These are phyloP conservation scores for Talaromyces proteolyticus DNA, from an alignment of 495 filamentous ascomycete genomes.

Conservation along the genomic window DNA sequence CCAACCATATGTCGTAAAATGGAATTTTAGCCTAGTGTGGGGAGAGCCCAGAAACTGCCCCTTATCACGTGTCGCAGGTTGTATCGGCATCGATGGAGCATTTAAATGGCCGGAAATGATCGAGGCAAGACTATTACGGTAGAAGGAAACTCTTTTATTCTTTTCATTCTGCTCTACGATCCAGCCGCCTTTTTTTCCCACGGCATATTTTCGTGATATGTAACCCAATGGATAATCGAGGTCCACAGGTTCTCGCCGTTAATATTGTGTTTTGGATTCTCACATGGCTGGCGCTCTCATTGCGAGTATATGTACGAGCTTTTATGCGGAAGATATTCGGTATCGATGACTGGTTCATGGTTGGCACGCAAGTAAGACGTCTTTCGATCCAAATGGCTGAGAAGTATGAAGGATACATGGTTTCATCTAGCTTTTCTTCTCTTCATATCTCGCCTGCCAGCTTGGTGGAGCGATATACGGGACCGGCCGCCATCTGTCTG, in stretches of 20 bases:
- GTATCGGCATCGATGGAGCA: too few relatives aligned
- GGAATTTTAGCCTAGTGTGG: too few relatives aligned
- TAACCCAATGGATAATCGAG: not conserved
- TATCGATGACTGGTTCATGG: slow-evolving; percentile 4
- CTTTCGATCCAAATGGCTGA: too few relatives aligned
- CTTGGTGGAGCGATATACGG: not conserved
- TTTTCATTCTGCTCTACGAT: too few relatives aligned
- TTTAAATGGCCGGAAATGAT: too few relatives aligned
- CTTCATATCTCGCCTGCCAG: not conserved
- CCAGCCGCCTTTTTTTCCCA: too few relatives aligned
- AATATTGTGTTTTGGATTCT: not conserved
- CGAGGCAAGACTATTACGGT: too few relatives aligned
- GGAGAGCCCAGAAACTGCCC: too few relatives aligned
- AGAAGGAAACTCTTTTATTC: too few relatives aligned
- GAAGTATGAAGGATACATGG: not conserved
- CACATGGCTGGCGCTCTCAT: not conserved
- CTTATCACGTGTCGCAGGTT: too few relatives aligned
- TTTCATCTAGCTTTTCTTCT: not conserved
- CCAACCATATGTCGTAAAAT: too few relatives aligned
- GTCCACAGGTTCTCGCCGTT: not conserved
- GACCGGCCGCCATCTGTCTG: not conserved
- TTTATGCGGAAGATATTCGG: slow-evolving; percentile 2
- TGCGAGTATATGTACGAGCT: not conserved
- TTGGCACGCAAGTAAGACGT: slow-evolving; percentile 1
- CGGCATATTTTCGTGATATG: too few relatives aligned